Evolutionary conservation across 1,284 basidiomycete genomes (phyloP).

Genomic region (Apiotrichum gracile): DNA sequence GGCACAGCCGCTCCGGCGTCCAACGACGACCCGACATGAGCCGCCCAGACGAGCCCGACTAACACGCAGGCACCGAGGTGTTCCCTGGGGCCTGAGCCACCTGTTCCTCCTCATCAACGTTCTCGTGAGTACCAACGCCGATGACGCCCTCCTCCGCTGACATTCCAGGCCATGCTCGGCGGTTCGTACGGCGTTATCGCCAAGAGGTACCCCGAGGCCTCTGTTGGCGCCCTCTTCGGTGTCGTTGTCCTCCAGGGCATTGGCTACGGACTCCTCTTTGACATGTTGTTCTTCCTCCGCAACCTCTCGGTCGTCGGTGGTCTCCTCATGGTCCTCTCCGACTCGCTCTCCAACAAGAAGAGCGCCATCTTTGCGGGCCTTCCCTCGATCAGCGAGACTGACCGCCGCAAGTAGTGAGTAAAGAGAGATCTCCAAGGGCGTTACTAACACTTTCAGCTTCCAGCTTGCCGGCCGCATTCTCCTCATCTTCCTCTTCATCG

Average conservation of each 20-base stretch:
- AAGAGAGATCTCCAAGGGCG: too few species aligned
- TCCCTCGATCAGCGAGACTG: conserved; percentile 84
- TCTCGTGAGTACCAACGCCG: conserved; percentile 60
- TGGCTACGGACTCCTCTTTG: conserved; percentile 91
- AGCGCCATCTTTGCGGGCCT: conserved; percentile 88
- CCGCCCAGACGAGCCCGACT: not conserved
- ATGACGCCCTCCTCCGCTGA: too few species aligned
- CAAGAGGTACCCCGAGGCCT: conserved; percentile 81
- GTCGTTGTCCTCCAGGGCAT: conserved; percentile 94
- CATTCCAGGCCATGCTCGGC: conserved; percentile 71
- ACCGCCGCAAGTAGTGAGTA: conserved; percentile 93
- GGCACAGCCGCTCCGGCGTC: too few species aligned
- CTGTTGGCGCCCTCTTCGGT: conserved; percentile 78
- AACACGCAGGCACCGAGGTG: conserved; percentile 70
- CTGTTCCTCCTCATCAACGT: conserved; percentile 89
- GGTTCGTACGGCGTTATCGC: conserved; percentile 83
- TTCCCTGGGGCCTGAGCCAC: conserved; percentile 92
- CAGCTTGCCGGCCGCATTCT: conserved; percentile 93
- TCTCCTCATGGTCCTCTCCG: conserved; percentile 95
- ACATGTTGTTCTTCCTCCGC: conserved; percentile 98
- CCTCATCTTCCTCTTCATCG: conserved; percentile 98
- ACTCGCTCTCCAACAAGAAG: conserved; percentile 81
- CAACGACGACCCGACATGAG: too few species aligned
- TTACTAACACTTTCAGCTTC: conserved; percentile 57
- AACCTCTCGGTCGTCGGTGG: conserved; percentile 89